Conservation (phyloP, 2,329 filamentous ascomycete genomes). For the Sphaerulina musiva region DNA sequence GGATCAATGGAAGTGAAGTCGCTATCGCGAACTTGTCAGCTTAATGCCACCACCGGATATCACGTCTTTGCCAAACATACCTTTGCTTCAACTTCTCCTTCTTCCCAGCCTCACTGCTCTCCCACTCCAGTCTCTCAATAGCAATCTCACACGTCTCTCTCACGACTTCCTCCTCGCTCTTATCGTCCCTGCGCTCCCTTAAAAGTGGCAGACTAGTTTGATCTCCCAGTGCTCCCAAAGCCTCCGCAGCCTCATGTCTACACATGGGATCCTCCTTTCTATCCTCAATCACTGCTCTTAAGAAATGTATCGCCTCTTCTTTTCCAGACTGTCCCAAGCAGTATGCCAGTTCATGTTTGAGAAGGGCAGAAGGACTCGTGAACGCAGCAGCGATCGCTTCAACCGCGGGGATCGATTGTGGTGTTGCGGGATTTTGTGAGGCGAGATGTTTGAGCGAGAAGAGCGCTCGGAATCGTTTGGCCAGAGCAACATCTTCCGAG, state of each 20-base stretch:
- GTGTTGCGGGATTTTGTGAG: constrained; percentile 53
- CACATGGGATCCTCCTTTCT: constrained; percentile 87
- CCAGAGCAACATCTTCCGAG: constrained; percentile 73
- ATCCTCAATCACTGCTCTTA: constrained; percentile 69
- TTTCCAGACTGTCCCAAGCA: constrained; percentile 89
- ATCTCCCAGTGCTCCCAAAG: constrained; percentile 79
- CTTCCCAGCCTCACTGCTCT: constrained; percentile 65
- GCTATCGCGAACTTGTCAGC: constrained; percentile 43
- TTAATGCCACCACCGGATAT: not conserved
- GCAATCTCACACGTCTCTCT: constrained; percentile 95
- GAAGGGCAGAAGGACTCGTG: constrained; percentile 71
- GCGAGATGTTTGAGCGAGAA: constrained; percentile 97
- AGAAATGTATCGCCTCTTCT: constrained; percentile 61
- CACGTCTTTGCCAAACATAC: constrained; percentile 42
- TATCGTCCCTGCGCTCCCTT: constrained; percentile 64
- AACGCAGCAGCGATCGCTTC: constrained; percentile 85
- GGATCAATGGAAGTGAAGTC: constrained; percentile 95
- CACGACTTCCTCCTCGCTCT: constrained; percentile 72
- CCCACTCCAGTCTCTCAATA: constrained; percentile 89
- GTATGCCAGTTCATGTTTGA: constrained; percentile 97
- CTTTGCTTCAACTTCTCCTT: constrained; percentile 74
- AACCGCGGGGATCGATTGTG: constrained; percentile 57
- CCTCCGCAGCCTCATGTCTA: constrained; percentile 92
- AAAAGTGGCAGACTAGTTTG: constrained; percentile 66
- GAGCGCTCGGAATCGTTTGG: constrained; percentile 86